Evolutionary conservation across 2,329 filamentous ascomycete species (phyloP), one percentile per base, ranked within the genome.

Genomic region (Graphilbum ipis-grandicollis): DNA sequence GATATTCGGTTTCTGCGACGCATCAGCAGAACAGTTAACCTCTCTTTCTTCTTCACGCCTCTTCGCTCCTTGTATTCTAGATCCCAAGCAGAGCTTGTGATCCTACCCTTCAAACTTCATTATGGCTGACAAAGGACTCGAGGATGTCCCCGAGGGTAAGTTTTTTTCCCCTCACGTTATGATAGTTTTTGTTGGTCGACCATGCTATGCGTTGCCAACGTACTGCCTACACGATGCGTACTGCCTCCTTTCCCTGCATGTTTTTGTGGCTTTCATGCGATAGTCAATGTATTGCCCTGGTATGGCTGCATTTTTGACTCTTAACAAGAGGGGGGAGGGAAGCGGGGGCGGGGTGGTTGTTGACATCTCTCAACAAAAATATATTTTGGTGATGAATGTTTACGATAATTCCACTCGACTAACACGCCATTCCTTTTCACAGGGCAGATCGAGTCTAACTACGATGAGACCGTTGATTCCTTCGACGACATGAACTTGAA

Each of bases 371-470:
- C n/a, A n/a, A n/a, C n/a, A n/a, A n/a, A n/a, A n/a, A n/a, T n/a
- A n/a, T n/a, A n/a, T n/a, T n/a, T n/a, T n/a, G n/a, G n/a, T n/a
- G n/a, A n/a, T n/a, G n/a, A n/a, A n/a, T n/a, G n/a, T n/a, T n/a
- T n/a, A n/a, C n/a, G n/a, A n/a, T n/a, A n/a, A n/a, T n/a, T n/a
- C n/a, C n/a, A n/a, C n/a, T n/a, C n/a, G n/a, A n/a, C n/a, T n/a
- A n/a, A n/a, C 8, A 25, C 23, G 12, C 12, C 8, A 28, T 13
- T 34, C 17, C 12, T 26, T 42, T 22, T 41, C 58, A 54, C 60
- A 93, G 88, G 79, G 66, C 85, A 93, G 71, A 98, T 98, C 74
- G 92, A 98, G 75, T 93, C 86, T 60, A 98, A 98, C 83, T 98
- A 96, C 71, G 90, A 98, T 75, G 86, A 96, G 75, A 86, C 88